Evolutionary conservation across 495 filamentous ascomycete species (phyloP).

Genomic region (Chaetomium fimeti): DNA sequence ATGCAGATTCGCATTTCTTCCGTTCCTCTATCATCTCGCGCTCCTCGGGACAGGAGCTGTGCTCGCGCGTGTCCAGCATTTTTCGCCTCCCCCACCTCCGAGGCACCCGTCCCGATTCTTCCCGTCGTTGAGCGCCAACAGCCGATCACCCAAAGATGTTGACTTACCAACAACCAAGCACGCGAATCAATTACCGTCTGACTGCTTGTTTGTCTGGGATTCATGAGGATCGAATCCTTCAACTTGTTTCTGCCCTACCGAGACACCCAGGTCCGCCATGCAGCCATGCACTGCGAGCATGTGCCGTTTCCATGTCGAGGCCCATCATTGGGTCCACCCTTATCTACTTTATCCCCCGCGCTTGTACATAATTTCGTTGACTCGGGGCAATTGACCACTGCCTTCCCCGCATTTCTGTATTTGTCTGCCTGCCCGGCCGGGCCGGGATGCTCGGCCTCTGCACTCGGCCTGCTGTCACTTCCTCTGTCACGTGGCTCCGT

Average conservation of each 20-base stretch:
- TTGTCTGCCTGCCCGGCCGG: no score
- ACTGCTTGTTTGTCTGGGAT: not conserved
- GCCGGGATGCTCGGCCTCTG: no score
- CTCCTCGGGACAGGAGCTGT: not conserved
- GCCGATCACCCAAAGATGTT: not conserved
- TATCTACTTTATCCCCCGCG: conserved; percentile 10
- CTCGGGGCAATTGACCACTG: not conserved
- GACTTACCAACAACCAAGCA: not conserved
- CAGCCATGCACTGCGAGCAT: no score
- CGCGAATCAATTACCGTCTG: not conserved
- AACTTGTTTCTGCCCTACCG: not conserved
- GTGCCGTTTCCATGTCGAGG: not conserved
- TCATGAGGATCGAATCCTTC: not conserved
- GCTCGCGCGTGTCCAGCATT: not conserved
- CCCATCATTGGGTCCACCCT: conserved; percentile 2
- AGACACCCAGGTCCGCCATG: not conserved
- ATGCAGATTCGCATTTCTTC: not conserved
- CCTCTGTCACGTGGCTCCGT: no score
- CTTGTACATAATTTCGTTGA: not conserved
- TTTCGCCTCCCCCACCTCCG: conserved; percentile 1
- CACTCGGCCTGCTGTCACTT: not conserved
- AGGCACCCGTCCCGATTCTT: conserved; percentile 21
- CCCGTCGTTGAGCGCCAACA: conserved; percentile 6
- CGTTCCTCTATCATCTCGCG: no score
- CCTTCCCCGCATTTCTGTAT: conserved; percentile 2